Base-by-base conservation (phyloP, 805 yeast genomes). In the Candida chauliodis region DNA sequence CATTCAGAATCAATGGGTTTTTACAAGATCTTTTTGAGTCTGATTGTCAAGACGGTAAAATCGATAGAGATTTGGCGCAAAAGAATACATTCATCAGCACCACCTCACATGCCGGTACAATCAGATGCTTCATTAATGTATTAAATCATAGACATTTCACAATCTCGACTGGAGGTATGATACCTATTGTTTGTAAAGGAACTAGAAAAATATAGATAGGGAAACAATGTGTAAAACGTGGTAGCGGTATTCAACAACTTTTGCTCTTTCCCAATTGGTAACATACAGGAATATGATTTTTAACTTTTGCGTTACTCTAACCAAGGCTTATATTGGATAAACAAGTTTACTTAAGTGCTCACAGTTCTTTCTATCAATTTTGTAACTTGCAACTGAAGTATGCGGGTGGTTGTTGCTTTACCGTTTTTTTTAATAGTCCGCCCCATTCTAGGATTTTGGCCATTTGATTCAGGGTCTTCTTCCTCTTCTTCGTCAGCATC, bases 91-190 rank as follows among this genome's bases (percentile, higher is more conserved):
- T 53, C 34, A 54, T 66, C 38, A 69, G 71, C 13, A 57, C 73
- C n/a, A 73, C 80, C 10, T 61, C 71, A n/a, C 81, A 76, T 48
- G 70, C 76, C 17, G 80, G 79, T 1, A 63, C 72, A 17, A 73
- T 75, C 28, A 53, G 74, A 31, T 61, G 73, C 8, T 66, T 74
- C 36, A 54, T 75, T 22, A 47, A 59, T 44, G 79, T 66, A 2
- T 48, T 69, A 36, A 64, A 69, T 3, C 85, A 80, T 52, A 66
- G 84, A 40, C 61, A 66, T n/a, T 73, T 78, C 49, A 67, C 78
- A 17, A 71, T 80, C 31, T 72, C 79, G 22, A 79, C 85, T 1
- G 84, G 85, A 6, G 81, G 82, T n/a, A 71, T 78, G 68, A 75
- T 80, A 10, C 79, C 81, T 3, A 63, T 76, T 21, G 75, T 79